phyloP scores from a whole-genome alignment of 2,329 filamentous ascomycete species.

The Aphanocladium album region DNA sequence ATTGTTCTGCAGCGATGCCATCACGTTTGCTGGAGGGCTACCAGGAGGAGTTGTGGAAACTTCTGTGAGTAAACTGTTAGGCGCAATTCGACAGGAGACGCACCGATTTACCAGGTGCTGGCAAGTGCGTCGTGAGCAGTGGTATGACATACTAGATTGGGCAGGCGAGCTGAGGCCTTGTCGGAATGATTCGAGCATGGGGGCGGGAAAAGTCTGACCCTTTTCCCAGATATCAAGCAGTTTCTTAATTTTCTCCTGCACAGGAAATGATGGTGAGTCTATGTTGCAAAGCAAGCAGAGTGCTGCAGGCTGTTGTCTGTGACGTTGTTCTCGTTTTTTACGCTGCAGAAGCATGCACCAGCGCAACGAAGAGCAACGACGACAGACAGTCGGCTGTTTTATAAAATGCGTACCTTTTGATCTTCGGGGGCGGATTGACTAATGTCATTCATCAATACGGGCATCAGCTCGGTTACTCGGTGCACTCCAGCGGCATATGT shows the following conservation, averaged over 20 bases:
- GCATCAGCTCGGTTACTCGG: conserved; percentile 92
- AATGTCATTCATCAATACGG: conserved; percentile 92
- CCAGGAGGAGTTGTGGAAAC: conserved; percentile 67
- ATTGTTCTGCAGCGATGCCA: conserved; percentile 31
- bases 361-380: conserved; percentile 28
- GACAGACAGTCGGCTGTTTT: conserved; percentile 18
- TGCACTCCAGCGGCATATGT: conserved; percentile 93
- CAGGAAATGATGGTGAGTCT: conserved; percentile 24
- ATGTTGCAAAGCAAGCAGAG: conserved; percentile 10
- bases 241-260: conserved; percentile 91
- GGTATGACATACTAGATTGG: conserved; percentile 46
- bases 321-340: not conserved
- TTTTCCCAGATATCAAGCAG: conserved; percentile 98
- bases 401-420: conserved; percentile 80
- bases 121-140: not conserved
- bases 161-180: conserved; percentile 63
- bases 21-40: conserved; percentile 47
- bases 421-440: conserved; percentile 80
- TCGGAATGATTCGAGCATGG: conserved; percentile 78
- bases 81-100: not conserved
- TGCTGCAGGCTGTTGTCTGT: conserved; percentile 21
- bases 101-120: not conserved
- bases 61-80: conserved; percentile 47
- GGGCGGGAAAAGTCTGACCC: conserved; percentile 78
- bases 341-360: conserved; percentile 14